A percentile compares a stretch with the other conserved stretches of the same genome.
Evolutionary conservation across 192 early-diverging fungal genomes (phyloP).

Genomic region (Entophlyctis luteolus): DNA sequence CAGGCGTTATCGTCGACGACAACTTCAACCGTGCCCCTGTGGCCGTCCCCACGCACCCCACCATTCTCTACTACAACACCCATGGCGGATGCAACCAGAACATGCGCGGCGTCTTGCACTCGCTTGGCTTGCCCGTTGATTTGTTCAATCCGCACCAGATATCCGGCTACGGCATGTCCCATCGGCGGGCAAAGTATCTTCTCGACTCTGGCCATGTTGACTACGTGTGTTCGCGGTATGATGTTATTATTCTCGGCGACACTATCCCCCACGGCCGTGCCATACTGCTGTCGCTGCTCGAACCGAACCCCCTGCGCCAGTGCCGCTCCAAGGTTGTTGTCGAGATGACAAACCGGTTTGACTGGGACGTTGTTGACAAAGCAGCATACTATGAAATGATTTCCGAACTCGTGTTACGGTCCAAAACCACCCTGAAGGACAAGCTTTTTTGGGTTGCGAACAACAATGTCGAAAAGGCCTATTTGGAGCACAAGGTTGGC

Average conservation of each 20-base stretch:
- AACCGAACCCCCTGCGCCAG: background rate
- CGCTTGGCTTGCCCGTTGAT: background rate
- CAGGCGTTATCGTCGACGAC: too few species aligned
- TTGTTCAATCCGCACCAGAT: conserved; percentile 9
- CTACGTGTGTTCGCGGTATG: background rate
- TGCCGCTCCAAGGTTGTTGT: background rate
- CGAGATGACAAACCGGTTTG: conserved; percentile 21
- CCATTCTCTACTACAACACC: conserved; percentile 22
- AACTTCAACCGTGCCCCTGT: too few species aligned
- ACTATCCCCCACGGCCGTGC: conserved; percentile 13
- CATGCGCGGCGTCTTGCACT: background rate
- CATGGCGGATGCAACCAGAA: conserved; percentile 9
- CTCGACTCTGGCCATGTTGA: conserved; percentile 9
- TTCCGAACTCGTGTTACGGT: background rate
- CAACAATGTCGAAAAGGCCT: conserved; percentile 21
- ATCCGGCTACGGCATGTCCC: conserved; percentile 8
- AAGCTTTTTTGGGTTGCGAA: conserved; percentile 13
- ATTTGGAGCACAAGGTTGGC: conserved; percentile 1
- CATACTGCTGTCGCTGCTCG: background rate
- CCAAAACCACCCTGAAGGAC: background rate
- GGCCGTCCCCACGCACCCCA: too few species aligned
- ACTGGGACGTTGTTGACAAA: background rate
- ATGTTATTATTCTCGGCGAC: conserved; percentile 7
- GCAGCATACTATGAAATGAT: background rate
- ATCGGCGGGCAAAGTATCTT: background rate